Base-by-base conservation (phyloP, 768 basidiomycete species). In the Auriscalpium orientale region DNA sequence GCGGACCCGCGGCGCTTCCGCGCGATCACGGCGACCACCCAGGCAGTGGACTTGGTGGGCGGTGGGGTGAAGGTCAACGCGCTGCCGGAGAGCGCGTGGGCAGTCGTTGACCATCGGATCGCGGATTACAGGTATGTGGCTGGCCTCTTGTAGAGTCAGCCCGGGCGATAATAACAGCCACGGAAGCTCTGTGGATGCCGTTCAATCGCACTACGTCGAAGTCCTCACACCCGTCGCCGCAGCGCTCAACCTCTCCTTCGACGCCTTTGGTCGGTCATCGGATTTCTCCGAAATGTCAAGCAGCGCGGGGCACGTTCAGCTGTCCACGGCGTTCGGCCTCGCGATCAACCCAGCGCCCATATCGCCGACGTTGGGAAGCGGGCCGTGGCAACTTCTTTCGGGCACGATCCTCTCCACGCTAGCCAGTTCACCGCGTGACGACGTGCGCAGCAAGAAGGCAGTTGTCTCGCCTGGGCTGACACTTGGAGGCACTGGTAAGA, bases 31-130 rank as follows among this genome's bases (percentile, higher is more conserved):
- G 67, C 70, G 12, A 76, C 75, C 1, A 76, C 76, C 1, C 74
- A 76, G 63, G 78, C 78, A 4, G 68, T 76, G 40, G 77, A 78
- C 60, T 60, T 80, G 13, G 69, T 79, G 48, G 56, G 63, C 4
- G 70, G 71, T 20, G 71, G 69, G 22, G 70, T 71, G 15, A 77
- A 77, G 67, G 67, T 71, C 36, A 79, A 79, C 56, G 77, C 76
- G 11, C 65, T 77, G 20, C 77, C 76, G 12, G 77, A 79, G 60
- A 58, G 53, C 45, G 64, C 61, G 1, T 64, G 49, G 64, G 65
- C 68, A 8, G 67, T 64, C 12, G 57, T 63, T 36, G 64, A 63
- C 54, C 62, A 63, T 56, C 64, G 65, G 8, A 62, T 69, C 51
- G 68, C 62, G 1, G 65, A 68, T 4, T 63, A 68, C 38, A 62